Conservation (phyloP, 148 eudicot species). For the Fallopia convolvulus region DNA sequence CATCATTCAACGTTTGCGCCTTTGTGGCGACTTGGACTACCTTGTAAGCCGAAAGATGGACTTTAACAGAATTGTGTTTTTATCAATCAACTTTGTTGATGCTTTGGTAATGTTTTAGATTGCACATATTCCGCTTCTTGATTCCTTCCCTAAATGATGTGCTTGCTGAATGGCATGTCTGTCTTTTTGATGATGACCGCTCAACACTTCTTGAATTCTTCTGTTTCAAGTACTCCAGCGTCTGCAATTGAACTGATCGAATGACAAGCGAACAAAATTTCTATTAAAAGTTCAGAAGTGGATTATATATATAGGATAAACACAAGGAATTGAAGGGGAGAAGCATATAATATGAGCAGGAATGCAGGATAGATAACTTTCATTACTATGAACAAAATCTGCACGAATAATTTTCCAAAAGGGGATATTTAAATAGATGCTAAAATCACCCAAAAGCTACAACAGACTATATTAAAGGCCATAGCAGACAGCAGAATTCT, state of each 20-base stretch:
- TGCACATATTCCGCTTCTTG: constrained; percentile 48
- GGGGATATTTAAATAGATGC: not conserved
- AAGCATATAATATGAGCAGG: not conserved
- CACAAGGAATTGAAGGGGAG: not conserved
- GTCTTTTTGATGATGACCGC: constrained; percentile 13
- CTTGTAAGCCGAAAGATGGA: not conserved
- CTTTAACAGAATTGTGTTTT: not conserved
- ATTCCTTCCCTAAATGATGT: constrained; percentile 61
- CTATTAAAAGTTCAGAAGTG: not conserved
- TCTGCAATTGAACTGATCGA: not conserved
- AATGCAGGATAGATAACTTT: not conserved
- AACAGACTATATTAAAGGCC: not conserved
- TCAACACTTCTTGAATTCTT: constrained; percentile 2
- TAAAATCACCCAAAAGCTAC: not conserved
- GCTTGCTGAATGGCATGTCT: constrained; percentile 39
- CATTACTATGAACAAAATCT: not conserved
- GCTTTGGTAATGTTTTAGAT: constrained; percentile 30
- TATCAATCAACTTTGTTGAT: not conserved
- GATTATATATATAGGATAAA: not conserved
- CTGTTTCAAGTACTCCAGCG: not conserved
- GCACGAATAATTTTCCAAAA: not conserved
- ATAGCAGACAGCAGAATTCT: not conserved
- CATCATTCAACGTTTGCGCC: no score
- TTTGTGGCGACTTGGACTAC: no score
- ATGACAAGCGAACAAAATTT: not conserved